Percentiles rank a stretch among this genome's conserved stretches.
phyloP scores from a whole-genome alignment of 495 filamentous ascomycete genomes.

The Penicillium robsamsonii region DNA sequence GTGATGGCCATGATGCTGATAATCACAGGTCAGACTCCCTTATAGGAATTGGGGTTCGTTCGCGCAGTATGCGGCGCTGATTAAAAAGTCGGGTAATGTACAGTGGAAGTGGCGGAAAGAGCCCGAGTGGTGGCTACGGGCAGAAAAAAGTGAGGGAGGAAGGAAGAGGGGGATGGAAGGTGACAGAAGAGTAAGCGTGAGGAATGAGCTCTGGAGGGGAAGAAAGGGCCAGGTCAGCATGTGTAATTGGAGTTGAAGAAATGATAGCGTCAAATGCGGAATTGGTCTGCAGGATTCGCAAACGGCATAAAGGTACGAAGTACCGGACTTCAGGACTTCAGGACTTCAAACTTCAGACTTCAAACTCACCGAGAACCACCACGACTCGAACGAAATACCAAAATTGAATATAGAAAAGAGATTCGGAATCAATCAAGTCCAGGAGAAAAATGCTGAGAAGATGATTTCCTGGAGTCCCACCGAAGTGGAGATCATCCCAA shows the following conservation, averaged over 20 bases:
- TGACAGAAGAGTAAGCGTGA: constrained; percentile 1
- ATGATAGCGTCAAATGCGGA: constrained; percentile 11
- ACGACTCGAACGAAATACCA: constrained; percentile 10
- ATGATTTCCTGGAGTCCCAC: constrained; percentile 23
- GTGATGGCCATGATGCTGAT: constrained; percentile 40
- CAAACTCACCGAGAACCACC: constrained; percentile 23
- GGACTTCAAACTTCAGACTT: too few species aligned
- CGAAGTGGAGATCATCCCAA: constrained; percentile 20
- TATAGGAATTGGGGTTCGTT: constrained; percentile 10
- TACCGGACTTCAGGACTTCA: too few species aligned
- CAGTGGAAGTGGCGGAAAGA: constrained; percentile 17
- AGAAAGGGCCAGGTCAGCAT: constrained; percentile 16
- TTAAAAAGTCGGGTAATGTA: constrained; percentile 21
- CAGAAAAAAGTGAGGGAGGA: constrained; percentile 6
- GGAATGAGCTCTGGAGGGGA: constrained; percentile 12
- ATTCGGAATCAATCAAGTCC: not conserved
- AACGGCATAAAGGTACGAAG: constrained; percentile 9
- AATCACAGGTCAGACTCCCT: constrained; percentile 23
- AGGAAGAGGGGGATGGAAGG: constrained; percentile 3
- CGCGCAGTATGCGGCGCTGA: constrained; percentile 19
- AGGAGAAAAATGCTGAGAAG: constrained; percentile 23
- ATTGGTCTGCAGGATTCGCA: constrained; percentile 9
- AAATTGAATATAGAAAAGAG: constrained; percentile 4
- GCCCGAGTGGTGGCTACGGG: constrained; percentile 12
- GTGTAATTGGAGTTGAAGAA: constrained; percentile 1